Conservation (phyloP, 1,284 basidiomycete genomes). For the Coniophora puteana region DNA sequence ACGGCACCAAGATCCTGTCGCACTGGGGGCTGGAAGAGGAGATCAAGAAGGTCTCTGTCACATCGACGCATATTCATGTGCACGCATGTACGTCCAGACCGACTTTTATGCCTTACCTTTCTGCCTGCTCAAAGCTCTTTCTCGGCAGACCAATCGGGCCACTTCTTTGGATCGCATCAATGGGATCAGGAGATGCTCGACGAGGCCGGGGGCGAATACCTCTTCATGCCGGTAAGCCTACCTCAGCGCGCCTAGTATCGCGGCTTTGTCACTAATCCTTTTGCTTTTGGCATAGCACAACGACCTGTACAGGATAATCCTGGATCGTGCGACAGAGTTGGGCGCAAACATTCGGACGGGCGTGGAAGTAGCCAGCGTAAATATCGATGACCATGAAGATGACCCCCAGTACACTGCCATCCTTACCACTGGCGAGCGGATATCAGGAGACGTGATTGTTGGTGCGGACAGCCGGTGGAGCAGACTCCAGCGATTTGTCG, state of each 20-base stretch:
- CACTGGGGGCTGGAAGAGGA: conserved; percentile 49
- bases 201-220: conserved; percentile 52
- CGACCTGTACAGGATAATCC: conserved; percentile 33
- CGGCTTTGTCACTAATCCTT: conserved; percentile 2
- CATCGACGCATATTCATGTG: conserved; percentile 38
- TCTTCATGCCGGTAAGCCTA: conserved; percentile 45
- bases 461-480: conserved; percentile 55
- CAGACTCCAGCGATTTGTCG: conserved; percentile 16
- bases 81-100: conserved; percentile 30
- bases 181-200: conserved; percentile 53
- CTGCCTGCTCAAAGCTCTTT: conserved; percentile 7
- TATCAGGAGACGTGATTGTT: conserved; percentile 56
- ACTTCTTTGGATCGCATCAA: conserved; percentile 44
- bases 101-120: background rate
- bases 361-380: conserved; percentile 36
- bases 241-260: conserved; percentile 1
- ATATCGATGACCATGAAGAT: conserved; percentile 27
- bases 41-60: conserved; percentile 31
- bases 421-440: conserved; percentile 41
- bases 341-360: conserved; percentile 42
- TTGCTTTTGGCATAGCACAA: conserved; percentile 13
- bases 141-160: conserved; percentile 38
- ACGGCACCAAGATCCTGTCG: conserved; percentile 51
- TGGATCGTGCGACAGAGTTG: conserved; percentile 39
- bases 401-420: conserved; percentile 30